These are phyloP conservation scores for Suhomyces bribrorum DNA, from an alignment of 1,139 yeast genomes.

Conservation along the genomic window DNA sequence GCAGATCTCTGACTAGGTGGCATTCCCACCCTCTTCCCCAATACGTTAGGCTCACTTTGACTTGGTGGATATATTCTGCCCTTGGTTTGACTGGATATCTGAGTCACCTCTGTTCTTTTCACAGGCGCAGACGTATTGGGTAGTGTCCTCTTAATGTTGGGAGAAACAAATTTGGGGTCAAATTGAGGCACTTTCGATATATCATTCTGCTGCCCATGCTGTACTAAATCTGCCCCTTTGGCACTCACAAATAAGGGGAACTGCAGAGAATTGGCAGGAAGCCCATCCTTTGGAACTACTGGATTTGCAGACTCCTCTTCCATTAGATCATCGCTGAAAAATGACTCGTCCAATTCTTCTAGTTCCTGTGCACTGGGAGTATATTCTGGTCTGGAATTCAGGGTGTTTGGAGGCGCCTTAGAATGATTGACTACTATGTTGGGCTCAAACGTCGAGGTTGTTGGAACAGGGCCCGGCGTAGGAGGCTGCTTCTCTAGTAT, in stretches of 20 bases:
- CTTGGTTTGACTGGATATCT: constrained; percentile 4
- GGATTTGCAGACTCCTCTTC: constrained; percentile 10
- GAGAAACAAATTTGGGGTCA: constrained; percentile 53
- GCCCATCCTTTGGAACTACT: neutral
- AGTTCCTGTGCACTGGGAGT: constrained; percentile 23
- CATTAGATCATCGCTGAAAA: constrained; percentile 62
- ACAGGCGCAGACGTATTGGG: constrained; percentile 62
- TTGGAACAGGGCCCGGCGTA: neutral
- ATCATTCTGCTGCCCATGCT: constrained; percentile 42
- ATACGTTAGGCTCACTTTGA: constrained; percentile 8
- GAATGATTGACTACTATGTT: constrained; percentile 14
- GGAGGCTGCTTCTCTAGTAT: constrained; percentile 11
- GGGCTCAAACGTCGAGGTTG: constrained; percentile 12
- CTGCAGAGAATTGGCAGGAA: constrained; percentile 2
- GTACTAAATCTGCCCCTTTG: constrained; percentile 54
- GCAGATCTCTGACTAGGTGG: constrained; percentile 34
- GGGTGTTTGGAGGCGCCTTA: neutral
- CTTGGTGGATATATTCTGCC: constrained; percentile 10
- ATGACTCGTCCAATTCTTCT: constrained; percentile 62
- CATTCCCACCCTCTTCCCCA: constrained; percentile 36
- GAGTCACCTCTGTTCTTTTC: constrained; percentile 36
- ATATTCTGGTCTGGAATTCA: constrained; percentile 2
- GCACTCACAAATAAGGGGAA: constrained; percentile 54
- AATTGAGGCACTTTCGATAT: constrained; percentile 37
- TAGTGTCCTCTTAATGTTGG: constrained; percentile 53